A percentile compares a stretch with the other conserved stretches of the same genome.
Evolutionary conservation across 2,329 filamentous ascomycete species (phyloP).

Genomic region (Rugonectria rugulosa): DNA sequence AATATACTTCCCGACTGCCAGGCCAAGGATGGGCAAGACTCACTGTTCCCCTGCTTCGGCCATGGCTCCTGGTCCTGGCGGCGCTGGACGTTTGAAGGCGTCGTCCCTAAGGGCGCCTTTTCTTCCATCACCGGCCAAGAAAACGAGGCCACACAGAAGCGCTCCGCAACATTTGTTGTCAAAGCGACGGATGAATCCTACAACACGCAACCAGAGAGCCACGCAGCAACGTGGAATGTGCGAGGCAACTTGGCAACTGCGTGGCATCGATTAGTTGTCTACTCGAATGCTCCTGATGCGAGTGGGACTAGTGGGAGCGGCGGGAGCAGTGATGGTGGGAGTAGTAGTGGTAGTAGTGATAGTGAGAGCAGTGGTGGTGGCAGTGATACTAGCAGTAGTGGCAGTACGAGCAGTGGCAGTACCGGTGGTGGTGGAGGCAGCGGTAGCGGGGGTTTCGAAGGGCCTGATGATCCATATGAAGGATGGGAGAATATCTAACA

Average conservation of each 20-base stretch:
- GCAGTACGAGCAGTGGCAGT: no score
- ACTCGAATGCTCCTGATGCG: constrained; percentile 40
- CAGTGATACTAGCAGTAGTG: no score
- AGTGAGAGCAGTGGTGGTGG: no score
- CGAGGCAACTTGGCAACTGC: constrained; percentile 72
- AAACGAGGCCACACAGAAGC: constrained; percentile 16
- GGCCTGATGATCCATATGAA: constrained; percentile 15
- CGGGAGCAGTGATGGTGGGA: no score
- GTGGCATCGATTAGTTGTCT: constrained; percentile 65
- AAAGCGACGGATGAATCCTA: constrained; percentile 73
- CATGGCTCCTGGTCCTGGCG: constrained; percentile 69
- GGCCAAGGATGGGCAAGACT: constrained; percentile 36
- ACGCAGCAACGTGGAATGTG: constrained; percentile 68
- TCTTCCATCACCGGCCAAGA: background rate
- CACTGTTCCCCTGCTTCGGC: constrained; percentile 45
- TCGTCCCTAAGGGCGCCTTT: constrained; percentile 48
- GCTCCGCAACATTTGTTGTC: constrained; percentile 63
- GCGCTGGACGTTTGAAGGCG: constrained; percentile 65
- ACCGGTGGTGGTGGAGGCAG: no score
- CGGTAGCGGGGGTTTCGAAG: background rate
- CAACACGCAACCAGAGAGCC: constrained; percentile 70
- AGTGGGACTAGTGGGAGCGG: no score
- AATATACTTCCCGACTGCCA: constrained; percentile 60
- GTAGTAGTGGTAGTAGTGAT: no score
- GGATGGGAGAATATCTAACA: constrained; percentile 10